These are phyloP conservation scores for Trypanosoma conorhini DNA, from an alignment of 208 protist genomes.

Conservation along the genomic window DNA sequence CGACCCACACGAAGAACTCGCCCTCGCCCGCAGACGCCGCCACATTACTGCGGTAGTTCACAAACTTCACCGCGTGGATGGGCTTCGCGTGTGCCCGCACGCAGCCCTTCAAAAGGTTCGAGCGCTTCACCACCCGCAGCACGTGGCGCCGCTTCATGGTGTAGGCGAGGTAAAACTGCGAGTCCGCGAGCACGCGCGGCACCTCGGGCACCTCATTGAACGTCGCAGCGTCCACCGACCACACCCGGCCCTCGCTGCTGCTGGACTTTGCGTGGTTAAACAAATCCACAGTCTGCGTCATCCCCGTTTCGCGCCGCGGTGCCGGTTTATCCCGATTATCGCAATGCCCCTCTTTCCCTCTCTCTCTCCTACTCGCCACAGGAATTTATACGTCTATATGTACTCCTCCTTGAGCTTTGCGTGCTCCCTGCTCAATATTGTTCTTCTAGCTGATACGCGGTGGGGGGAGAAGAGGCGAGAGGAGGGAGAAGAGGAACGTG, in stretches of 20 bases:
- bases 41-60: constrained; percentile 91
- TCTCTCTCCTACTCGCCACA: not conserved
- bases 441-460: too few relatives aligned
- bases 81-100: constrained; percentile 53
- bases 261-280: constrained; percentile 27
- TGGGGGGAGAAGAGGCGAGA: too few relatives aligned
- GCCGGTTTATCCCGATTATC: not conserved
- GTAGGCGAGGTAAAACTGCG: constrained; percentile 76
- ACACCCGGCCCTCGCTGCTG: constrained; percentile 45
- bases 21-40: constrained; percentile 56
- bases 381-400: constrained; percentile 32
- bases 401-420: constrained; percentile 33
- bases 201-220: constrained; percentile 62
- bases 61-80: constrained; percentile 72
- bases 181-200: constrained; percentile 77
- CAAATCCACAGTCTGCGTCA: constrained; percentile 40
- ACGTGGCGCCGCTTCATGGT: constrained; percentile 70
- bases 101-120: constrained; percentile 56
- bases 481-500: too few relatives aligned
- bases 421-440: constrained; percentile 11
- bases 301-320: not conserved
- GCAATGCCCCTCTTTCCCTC: not conserved
- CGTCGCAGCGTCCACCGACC: constrained; percentile 36
- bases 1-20: constrained; percentile 85
- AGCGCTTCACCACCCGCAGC: constrained; percentile 65